Percentiles rank a stretch among this genome's conserved stretches.
These are phyloP conservation scores for Begonia masoniana DNA, from an alignment of 306 rosid species.

Conservation along the genomic window DNA sequence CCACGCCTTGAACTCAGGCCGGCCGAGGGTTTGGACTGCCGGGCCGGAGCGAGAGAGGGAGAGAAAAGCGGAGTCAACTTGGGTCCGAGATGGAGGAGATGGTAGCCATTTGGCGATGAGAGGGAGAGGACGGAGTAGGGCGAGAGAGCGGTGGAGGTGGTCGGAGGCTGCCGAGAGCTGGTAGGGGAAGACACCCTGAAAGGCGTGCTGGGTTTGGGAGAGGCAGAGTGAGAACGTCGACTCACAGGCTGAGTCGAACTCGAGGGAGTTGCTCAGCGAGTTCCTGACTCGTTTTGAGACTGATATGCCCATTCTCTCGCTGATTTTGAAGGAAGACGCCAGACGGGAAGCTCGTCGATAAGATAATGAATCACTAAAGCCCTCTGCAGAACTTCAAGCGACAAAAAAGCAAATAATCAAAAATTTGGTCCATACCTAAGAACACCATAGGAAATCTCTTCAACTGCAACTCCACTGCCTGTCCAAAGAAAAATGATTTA, in stretches of 20 bases:
- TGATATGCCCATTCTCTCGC: conserved; percentile 39
- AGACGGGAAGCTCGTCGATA: too few relatives aligned
- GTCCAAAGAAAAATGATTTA: too few relatives aligned
- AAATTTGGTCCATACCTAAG: too few relatives aligned
- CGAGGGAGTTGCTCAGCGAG: conserved; percentile 24
- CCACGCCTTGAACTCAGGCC: conserved; percentile 44
- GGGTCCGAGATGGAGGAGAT: conserved; percentile 36
- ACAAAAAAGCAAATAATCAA: too few relatives aligned
- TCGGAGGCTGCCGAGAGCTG: conserved; percentile 65
- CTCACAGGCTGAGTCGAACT: conserved; percentile 52
- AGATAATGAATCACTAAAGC: too few relatives aligned
- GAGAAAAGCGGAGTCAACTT: conserved; percentile 58
- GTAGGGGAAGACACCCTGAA: conserved; percentile 53
- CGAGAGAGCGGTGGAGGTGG: conserved; percentile 35
- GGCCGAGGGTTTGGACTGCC: conserved; percentile 10
- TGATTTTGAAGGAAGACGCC: too few relatives aligned
- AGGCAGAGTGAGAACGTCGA: conserved; percentile 46
- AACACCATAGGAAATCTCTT: too few relatives aligned
- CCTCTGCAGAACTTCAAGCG: too few relatives aligned
- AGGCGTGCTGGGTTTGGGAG: conserved; percentile 48
- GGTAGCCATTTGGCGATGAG: conserved; percentile 54
- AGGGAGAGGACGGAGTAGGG: conserved; percentile 19
- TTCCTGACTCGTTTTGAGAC: conserved; percentile 49
- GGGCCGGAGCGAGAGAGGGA: conserved; percentile 9
- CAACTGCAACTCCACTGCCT: too few relatives aligned